Evolutionary conservation across 2,329 filamentous ascomycete species (phyloP), one percentile per base, ranked within the genome.

Genomic region (Apiospora aurea): DNA sequence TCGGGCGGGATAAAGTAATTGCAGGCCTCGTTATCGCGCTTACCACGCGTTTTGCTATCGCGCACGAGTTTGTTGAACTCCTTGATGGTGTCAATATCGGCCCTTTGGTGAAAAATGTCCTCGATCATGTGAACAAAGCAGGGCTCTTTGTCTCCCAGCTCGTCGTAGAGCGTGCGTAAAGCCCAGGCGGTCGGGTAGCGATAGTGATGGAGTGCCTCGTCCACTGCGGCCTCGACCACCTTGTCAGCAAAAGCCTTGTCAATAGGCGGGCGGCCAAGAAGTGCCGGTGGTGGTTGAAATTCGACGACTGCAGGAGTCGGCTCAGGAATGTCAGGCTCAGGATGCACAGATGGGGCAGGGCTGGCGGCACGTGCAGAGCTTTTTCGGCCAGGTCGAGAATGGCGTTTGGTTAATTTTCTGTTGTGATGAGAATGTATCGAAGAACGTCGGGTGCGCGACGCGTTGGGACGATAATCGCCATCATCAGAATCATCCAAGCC

Each of bases 171-270:
- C 18, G 85, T 86, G 70, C 89, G 85, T 72, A 92, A 82, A 57
- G 90, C 89, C 83, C 86, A 91, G 2, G 90, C 90, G 11, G 89
- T 91, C 70, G 89, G 88, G 78, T 89, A 91, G 72, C 88, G 87
- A 73, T 84, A 84, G 77, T 88, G 85, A 72, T 84, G 82, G 68
- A 92, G 79, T 6, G 89, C 89, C 76, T 90, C 85, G 13, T 89
- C 85, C 43, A 91, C 87, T n/a, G 89, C 88, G 44, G 81, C 77
- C 78, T 90, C 87, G 51, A 92, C 83, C 41, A 90, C 86, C 76
- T 82, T 86, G 75, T 87, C 87, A 38, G 84, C 83, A 46, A 85
- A 78, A 51, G 86, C 85, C 73, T 83, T 85, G 74, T 85, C 83
- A 1, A 80, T 78, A 14, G 77, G 76, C 34, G 77, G 73, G 10